Percentiles rank a stretch among this genome's conserved stretches.
Conservation (phyloP, 1,284 basidiomycete genomes). For the Tilletia indica region DNA sequence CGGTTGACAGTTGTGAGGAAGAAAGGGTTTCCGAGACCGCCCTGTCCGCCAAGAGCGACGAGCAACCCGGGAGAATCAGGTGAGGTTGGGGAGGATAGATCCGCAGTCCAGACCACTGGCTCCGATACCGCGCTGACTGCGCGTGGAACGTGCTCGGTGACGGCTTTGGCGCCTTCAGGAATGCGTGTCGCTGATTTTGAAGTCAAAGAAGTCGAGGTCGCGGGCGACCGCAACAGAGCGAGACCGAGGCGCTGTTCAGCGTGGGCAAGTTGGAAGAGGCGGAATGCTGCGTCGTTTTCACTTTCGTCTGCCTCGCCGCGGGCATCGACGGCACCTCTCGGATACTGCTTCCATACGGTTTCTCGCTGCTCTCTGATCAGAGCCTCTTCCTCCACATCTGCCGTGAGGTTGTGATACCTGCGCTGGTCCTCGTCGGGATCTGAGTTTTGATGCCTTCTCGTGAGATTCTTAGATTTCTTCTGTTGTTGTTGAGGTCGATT, state of each 20-base stretch:
- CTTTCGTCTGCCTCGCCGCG: conserved; percentile 11
- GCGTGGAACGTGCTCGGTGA: background rate
- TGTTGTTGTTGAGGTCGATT: background rate
- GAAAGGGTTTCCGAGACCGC: conserved; percentile 86
- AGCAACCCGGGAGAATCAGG: conserved; percentile 40
- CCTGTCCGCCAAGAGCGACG: conserved; percentile 68
- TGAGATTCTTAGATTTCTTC: conserved; percentile 18
- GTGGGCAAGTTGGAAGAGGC: conserved; percentile 39
- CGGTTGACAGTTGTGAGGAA: conserved; percentile 64
- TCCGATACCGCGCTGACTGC: background rate
- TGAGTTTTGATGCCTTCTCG: conserved; percentile 20
- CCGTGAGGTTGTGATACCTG: background rate
- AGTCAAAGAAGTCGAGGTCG: background rate
- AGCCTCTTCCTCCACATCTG: background rate
- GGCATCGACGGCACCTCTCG: conserved; percentile 29
- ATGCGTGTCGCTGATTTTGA: background rate
- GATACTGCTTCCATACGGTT: conserved; percentile 52
- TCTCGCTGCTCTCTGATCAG: conserved; percentile 28
- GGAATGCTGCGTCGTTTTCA: conserved; percentile 46
- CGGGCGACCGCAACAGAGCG: conserved; percentile 33
- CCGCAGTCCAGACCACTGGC: conserved; percentile 33
- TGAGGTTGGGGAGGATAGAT: conserved; percentile 43
- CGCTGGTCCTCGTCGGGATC: conserved; percentile 28
- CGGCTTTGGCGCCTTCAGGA: conserved; percentile 3
- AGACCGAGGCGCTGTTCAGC: conserved; percentile 45